Percentiles rank a stretch among this genome's conserved stretches.
phyloP scores from a whole-genome alignment of 306 rosid genomes.

The Dryas drummondii region DNA sequence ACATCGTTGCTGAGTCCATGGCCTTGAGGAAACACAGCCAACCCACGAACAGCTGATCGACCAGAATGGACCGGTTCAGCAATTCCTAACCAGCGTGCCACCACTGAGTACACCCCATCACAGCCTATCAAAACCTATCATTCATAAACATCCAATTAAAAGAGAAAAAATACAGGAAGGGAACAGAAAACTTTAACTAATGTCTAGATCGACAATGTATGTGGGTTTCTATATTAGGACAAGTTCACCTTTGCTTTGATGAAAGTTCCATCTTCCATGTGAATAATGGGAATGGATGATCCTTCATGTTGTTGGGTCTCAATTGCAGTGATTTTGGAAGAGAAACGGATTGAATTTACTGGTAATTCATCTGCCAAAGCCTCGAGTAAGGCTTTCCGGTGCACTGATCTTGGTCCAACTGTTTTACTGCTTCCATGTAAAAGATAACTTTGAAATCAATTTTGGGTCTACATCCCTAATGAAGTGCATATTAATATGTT shows the following conservation, averaged over 20 bases:
- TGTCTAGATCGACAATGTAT: not conserved
- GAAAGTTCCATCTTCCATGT: slow-evolving; percentile 13
- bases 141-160: not conserved
- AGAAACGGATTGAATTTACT: slow-evolving; percentile 16
- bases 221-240: not conserved
- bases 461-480: not conserved
- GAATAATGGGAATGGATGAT: slow-evolving; percentile 17
- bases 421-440: not conserved
- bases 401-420: slow-evolving; percentile 8
- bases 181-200: not conserved
- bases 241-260: slow-evolving; percentile 21
- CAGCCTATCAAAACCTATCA: slow-evolving; percentile 24
- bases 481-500: too few relatives aligned
- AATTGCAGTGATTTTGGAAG: slow-evolving; percentile 14
- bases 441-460: too few relatives aligned
- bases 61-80: slow-evolving; percentile 12
- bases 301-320: slow-evolving; percentile 1
- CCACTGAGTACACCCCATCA: slow-evolving; percentile 24
- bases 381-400: slow-evolving; percentile 20
- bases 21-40: too few relatives aligned
- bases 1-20: slow-evolving; percentile 13
- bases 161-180: too few relatives aligned
- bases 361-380: slow-evolving; percentile 23
- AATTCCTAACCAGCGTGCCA: slow-evolving; percentile 24
- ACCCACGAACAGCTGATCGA: slow-evolving; percentile 22